phyloP scores from a whole-genome alignment of 257 asterid species.

The Penstemon davidsonii region DNA sequence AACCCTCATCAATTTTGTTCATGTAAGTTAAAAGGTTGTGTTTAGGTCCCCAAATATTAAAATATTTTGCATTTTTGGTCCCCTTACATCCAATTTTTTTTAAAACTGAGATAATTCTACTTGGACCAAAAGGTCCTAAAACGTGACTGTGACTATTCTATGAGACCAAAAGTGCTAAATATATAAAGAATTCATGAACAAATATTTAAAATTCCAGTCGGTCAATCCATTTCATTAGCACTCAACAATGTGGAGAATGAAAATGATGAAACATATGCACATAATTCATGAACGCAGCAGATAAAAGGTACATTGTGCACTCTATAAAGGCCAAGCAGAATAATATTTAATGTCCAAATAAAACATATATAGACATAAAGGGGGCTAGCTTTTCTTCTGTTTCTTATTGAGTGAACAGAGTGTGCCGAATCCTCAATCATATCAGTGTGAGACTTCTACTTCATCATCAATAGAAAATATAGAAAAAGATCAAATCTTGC shows the following conservation, averaged over 20 bases:
- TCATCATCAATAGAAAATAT: slow-evolving; percentile 29
- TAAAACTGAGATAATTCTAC: too few relatives aligned
- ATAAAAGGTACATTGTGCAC: slow-evolving; percentile 10
- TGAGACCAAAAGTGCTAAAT: too few relatives aligned
- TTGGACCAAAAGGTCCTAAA: too few relatives aligned
- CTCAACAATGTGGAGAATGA: neutral
- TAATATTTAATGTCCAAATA: slow-evolving; percentile 19
- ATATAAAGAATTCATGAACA: too few relatives aligned
- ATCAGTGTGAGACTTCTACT: slow-evolving; percentile 15
- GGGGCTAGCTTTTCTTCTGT: slow-evolving; percentile 28
- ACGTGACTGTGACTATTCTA: too few relatives aligned
- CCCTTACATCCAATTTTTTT: too few relatives aligned
- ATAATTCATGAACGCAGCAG: slow-evolving; percentile 24
- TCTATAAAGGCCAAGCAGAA: neutral
- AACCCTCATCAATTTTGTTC: too few relatives aligned
- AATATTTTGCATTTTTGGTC: too few relatives aligned
- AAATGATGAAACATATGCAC: slow-evolving; percentile 17
- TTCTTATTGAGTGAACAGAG: slow-evolving; percentile 40
- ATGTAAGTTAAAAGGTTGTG: too few relatives aligned
- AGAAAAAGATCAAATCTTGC: slow-evolving; percentile 40
- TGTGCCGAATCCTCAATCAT: slow-evolving; percentile 41
- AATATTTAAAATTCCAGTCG: neutral
- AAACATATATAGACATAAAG: slow-evolving; percentile 31
- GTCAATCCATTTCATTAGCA: slow-evolving; percentile 6
- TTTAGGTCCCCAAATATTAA: too few relatives aligned